These are phyloP conservation scores for Euryodendron excelsum DNA, from an alignment of 148 eudicot species.

Conservation along the genomic window DNA sequence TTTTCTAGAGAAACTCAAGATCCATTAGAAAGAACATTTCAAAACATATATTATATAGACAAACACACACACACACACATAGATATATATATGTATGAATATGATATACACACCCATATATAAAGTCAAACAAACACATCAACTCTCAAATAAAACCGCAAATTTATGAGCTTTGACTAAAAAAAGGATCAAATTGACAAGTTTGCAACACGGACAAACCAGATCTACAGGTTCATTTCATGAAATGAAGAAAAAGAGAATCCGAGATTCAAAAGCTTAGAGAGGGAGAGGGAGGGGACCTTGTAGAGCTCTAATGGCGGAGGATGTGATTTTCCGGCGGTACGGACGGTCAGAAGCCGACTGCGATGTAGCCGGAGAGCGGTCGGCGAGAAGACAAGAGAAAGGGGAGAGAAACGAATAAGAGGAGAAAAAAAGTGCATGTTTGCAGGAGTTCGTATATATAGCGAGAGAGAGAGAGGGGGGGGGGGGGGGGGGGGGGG, in stretches of 20 bases:
- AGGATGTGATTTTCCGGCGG: neutral
- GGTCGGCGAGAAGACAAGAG: conserved; percentile 7
- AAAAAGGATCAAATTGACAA: neutral
- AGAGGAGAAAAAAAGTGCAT: conserved; percentile 40
- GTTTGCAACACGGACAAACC: neutral
- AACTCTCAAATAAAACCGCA: neutral
- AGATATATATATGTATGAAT: no score
- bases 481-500: neutral
- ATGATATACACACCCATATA: no score
- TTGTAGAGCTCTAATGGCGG: conserved; percentile 11
- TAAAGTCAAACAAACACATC: neutral
- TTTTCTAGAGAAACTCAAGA: neutral
- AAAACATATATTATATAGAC: neutral
- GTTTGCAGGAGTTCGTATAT: conserved; percentile 30
- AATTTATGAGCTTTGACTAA: neutral
- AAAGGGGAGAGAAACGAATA: conserved; percentile 12
- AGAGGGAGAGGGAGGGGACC: neutral
- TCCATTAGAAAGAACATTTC: conserved; percentile 3
- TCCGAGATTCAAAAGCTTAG: neutral
- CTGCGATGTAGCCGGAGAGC: conserved; percentile 12
- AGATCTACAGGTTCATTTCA: conserved; percentile 19
- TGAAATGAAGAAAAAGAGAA: neutral
- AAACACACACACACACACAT: neutral
- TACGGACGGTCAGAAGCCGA: neutral
- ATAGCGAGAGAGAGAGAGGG: conserved; percentile 27